A percentile compares a stretch with the other conserved stretches of the same genome.
Conservation (phyloP, 208 protist species). For the Acanthamoeba castellanii region DNA sequence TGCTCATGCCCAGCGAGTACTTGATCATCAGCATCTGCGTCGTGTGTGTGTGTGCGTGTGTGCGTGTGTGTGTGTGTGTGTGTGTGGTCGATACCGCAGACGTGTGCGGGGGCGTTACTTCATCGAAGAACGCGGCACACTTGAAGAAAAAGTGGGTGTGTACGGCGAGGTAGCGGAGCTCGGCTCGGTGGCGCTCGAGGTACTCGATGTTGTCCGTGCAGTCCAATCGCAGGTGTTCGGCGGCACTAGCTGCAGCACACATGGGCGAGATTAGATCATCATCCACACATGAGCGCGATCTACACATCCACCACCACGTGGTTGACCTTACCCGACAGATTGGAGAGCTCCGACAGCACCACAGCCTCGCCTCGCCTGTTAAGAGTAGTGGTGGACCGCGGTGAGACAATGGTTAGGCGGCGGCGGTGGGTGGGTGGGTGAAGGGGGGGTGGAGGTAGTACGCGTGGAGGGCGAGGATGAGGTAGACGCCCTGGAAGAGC, state of each 20-base stretch:
- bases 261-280: no score
- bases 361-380: neutral
- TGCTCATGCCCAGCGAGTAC: slow-evolving; percentile 72
- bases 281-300: no score
- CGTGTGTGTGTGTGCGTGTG: neutral
- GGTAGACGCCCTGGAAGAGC: slow-evolving; percentile 72
- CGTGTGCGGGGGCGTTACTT: neutral
- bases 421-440: neutral
- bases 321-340: slow-evolving; percentile 27
- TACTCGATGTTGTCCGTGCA: neutral
- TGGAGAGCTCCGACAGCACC: slow-evolving; percentile 51
- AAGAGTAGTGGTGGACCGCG: no score
- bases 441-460: neutral
- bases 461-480: slow-evolving; percentile 64
- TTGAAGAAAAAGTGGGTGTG: neutral
- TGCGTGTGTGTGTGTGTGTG: no score
- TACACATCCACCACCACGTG: no score
- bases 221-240: slow-evolving; percentile 41
- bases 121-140: no score
- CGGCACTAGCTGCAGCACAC: neutral
- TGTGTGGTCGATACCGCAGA: neutral
- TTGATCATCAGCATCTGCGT: slow-evolving; percentile 9
- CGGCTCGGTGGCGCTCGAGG: slow-evolving; percentile 2
- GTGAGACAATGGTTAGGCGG: neutral
- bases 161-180: slow-evolving; percentile 59